Conservation (phyloP, 305 asterid genomes). For the Stenogyne calaminthoides region DNA sequence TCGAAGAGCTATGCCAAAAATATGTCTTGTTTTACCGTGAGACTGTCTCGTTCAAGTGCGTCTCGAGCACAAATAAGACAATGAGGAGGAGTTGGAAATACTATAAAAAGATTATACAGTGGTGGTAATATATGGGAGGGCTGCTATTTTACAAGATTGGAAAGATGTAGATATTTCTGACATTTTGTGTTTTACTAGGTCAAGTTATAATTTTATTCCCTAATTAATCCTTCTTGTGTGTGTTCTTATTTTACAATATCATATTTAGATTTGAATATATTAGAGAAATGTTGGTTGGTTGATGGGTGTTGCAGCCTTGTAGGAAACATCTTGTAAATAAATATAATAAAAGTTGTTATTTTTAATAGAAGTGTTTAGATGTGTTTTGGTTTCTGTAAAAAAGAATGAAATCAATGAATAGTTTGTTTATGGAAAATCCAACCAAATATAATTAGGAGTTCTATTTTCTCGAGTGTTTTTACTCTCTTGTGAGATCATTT, state of each 20-base stretch:
- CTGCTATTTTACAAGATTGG: conserved; percentile 29
- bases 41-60: too few relatives aligned
- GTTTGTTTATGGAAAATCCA: not conserved
- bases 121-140: conserved; percentile 8
- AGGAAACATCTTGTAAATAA: not conserved
- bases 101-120: conserved; percentile 15
- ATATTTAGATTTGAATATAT: not conserved
- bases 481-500: too few relatives aligned
- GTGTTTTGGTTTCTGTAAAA: not conserved
- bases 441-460: not conserved
- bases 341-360: not conserved
- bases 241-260: not conserved
- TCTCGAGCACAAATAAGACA: conserved; percentile 24
- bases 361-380: too few relatives aligned
- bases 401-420: not conserved
- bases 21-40: too few relatives aligned
- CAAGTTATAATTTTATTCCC: conserved; percentile 11
- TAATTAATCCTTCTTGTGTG: not conserved
- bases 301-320: not conserved
- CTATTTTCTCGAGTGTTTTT: too few relatives aligned
- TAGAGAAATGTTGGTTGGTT: not conserved
- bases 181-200: conserved; percentile 30
- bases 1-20: too few relatives aligned
- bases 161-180: conserved; percentile 31
- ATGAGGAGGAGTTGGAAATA: conserved; percentile 22